Conservation (phyloP, 306 rosid genomes). For the Acacia acuminata region DNA sequence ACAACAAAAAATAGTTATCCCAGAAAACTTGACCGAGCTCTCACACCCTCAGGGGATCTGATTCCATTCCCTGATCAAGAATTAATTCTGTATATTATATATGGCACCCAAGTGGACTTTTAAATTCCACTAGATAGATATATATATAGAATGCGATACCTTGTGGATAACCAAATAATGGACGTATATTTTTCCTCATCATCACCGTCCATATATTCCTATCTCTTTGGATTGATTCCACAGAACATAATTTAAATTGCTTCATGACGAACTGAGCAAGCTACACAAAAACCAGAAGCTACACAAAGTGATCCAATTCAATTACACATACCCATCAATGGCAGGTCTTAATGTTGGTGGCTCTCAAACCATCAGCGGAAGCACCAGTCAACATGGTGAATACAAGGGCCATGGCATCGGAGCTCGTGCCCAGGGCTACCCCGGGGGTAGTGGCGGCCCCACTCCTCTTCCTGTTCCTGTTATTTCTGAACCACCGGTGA, state of each 20-base stretch:
- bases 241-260: not conserved
- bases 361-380: not conserved
- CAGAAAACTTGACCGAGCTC: not conserved
- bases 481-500: not conserved
- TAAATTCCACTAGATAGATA: not conserved
- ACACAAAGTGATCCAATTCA: not conserved
- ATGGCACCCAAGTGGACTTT: not conserved
- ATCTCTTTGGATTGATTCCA: not conserved
- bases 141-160: not conserved
- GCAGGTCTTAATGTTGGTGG: not conserved
- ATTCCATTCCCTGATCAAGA: too few relatives aligned
- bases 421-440: not conserved
- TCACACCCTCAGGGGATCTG: not conserved
- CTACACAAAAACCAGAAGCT: not conserved
- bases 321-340: not conserved
- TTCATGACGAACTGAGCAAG: not conserved
- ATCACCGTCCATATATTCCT: not conserved
- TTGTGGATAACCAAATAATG: not conserved
- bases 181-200: not conserved
- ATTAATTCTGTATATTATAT: too few relatives aligned
- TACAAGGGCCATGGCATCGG: constrained; percentile 14
- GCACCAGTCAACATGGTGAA: not conserved
- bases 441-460: not conserved
- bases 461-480: not conserved
- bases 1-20: too few relatives aligned